Percentiles rank a stretch among this genome's conserved stretches.
These are phyloP conservation scores for Polygonum maritimum DNA, from an alignment of 148 eudicot genomes.

Conservation along the genomic window DNA sequence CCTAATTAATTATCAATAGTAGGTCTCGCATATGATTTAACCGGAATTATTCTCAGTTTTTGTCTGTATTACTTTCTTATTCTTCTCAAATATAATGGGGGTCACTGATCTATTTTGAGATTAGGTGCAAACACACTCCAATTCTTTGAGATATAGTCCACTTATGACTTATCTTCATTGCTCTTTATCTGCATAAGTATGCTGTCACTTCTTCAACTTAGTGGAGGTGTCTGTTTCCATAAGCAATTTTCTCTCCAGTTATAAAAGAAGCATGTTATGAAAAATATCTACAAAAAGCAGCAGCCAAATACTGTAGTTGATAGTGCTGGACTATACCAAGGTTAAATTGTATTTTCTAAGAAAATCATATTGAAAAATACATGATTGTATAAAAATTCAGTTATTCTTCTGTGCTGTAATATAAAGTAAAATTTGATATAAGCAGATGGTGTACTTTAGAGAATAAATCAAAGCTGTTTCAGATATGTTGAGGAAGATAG, in stretches of 20 bases:
- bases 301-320: not conserved
- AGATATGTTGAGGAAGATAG: not conserved
- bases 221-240: not conserved
- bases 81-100: not conserved
- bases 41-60: not conserved
- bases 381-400: not conserved
- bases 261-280: not conserved
- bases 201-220: constrained; percentile 3
- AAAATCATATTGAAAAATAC: not conserved
- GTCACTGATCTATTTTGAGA: not conserved
- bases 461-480: too few species aligned
- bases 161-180: not conserved
- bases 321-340: not conserved
- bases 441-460: too few species aligned
- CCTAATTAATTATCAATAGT: not conserved
- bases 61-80: not conserved
- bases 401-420: not conserved
- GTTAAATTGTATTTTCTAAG: not conserved
- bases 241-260: not conserved
- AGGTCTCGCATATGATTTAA: not conserved
- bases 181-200: not conserved
- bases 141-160: not conserved
- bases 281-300: not conserved
- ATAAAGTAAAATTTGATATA: not conserved
- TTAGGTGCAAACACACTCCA: not conserved